Evolutionary conservation across 2,329 filamentous ascomycete species (phyloP).

Genomic region (Penicillium verrucosum): DNA sequence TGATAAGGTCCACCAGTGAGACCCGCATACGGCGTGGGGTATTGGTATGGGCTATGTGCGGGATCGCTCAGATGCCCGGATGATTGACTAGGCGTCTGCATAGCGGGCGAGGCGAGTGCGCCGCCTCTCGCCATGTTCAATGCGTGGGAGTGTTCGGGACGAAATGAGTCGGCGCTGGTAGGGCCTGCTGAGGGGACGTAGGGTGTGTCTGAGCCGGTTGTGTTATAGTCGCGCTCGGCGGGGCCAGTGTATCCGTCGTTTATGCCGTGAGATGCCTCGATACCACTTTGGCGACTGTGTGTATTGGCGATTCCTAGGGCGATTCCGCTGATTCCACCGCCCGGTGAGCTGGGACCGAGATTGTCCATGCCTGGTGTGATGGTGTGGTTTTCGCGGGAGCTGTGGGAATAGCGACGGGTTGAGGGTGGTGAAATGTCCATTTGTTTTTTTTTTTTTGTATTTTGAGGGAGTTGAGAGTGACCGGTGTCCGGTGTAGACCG

Average conservation of each 20-base stretch:
- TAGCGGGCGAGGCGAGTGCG: slow-evolving; percentile 32
- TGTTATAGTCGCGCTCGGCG: slow-evolving; percentile 36
- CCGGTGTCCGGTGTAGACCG: background rate
- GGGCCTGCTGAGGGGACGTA: slow-evolving; percentile 30
- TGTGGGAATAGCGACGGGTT: slow-evolving; percentile 25
- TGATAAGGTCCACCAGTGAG: slow-evolving; percentile 64
- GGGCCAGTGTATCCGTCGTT: slow-evolving; percentile 30
- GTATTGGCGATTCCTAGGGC: slow-evolving; percentile 64
- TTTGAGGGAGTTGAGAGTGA: background rate
- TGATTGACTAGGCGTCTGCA: slow-evolving; percentile 33
- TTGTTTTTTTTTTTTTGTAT: background rate
- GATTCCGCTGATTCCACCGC: slow-evolving; percentile 65
- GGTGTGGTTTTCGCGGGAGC: slow-evolving; percentile 36
- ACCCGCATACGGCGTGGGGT: slow-evolving; percentile 29
- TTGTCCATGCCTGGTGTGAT: slow-evolving; percentile 66
- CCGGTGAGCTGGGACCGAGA: slow-evolving; percentile 58
- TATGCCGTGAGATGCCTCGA: slow-evolving; percentile 56
- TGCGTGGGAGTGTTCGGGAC: slow-evolving; percentile 40
- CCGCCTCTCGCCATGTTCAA: slow-evolving; percentile 38
- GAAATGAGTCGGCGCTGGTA: slow-evolving; percentile 25
- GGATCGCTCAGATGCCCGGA: slow-evolving; percentile 31
- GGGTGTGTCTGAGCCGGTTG: slow-evolving; percentile 37
- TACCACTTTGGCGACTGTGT: slow-evolving; percentile 62
- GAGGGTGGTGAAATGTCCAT: slow-evolving; percentile 17
- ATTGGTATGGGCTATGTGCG: slow-evolving; percentile 43